phyloP scores from a whole-genome alignment of 78 protist genomes.

The Guillardia theta region DNA sequence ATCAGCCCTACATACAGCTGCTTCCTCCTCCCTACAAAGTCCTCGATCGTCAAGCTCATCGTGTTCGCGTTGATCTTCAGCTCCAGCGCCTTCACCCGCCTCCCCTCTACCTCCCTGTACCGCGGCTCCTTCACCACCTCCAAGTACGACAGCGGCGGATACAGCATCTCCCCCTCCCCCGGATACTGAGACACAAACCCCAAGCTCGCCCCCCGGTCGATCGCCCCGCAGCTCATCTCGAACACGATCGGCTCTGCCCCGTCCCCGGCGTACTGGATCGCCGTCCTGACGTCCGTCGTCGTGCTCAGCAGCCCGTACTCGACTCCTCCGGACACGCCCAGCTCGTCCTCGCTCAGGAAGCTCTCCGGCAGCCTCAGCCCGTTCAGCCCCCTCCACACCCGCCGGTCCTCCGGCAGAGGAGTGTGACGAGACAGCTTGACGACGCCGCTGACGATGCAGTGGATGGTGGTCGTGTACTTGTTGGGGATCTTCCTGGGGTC shows the following conservation, averaged over 20 bases:
- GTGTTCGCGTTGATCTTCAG: too few relatives aligned
- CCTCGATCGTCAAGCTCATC: too few relatives aligned
- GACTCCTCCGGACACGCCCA: not conserved
- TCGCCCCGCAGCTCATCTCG: not conserved
- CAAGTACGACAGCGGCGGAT: too few relatives aligned
- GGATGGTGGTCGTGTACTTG: slow-evolving; percentile 23
- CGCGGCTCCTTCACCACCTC: too few relatives aligned
- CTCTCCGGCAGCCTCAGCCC: not conserved
- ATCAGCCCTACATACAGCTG: too few relatives aligned
- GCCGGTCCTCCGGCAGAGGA: not conserved
- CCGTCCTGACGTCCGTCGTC: not conserved
- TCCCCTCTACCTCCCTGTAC: too few relatives aligned
- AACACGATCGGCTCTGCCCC: not conserved
- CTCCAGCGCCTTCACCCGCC: too few relatives aligned
- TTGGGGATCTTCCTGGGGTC: too few relatives aligned
- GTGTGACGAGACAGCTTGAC: not conserved
- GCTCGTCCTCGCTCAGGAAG: not conserved
- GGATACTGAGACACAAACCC: too few relatives aligned
- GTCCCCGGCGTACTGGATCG: slow-evolving; percentile 5
- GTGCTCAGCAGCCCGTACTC: slow-evolving; percentile 28
- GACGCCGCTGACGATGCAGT: not conserved
- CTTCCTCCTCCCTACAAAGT: too few relatives aligned
- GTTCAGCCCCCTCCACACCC: not conserved
- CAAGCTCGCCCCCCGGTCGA: slow-evolving; percentile 40
- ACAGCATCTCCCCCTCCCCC: too few relatives aligned